Evolutionary conservation across 139 green algal species (phyloP).

Genomic region (Klebsormidium nitens): DNA sequence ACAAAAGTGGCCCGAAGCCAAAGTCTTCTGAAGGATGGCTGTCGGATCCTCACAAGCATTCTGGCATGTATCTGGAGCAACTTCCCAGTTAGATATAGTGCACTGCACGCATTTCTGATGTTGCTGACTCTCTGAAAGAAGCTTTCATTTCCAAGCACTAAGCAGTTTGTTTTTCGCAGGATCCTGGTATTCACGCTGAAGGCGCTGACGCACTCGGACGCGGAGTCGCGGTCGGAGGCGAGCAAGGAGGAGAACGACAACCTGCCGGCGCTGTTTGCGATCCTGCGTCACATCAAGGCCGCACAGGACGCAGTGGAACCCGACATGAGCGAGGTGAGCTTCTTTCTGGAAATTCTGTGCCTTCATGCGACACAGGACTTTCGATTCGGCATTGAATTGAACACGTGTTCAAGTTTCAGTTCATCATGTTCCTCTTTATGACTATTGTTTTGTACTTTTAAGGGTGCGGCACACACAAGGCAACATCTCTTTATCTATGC

Average conservation of each 20-base stretch:
- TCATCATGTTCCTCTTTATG: too few relatives aligned
- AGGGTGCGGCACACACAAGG: too few relatives aligned
- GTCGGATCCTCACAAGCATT: not conserved
- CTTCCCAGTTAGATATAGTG: not conserved
- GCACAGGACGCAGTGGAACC: constrained; percentile 18
- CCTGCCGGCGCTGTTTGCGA: constrained; percentile 23
- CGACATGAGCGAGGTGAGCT: constrained; percentile 23
- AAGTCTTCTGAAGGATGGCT: too few relatives aligned
- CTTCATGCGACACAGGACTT: too few relatives aligned
- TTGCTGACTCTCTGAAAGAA: not conserved
- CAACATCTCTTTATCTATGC: too few relatives aligned
- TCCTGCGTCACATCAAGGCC: constrained; percentile 25
- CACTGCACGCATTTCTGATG: not conserved
- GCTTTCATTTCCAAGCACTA: not conserved
- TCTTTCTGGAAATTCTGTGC: too few relatives aligned
- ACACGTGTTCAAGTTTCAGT: too few relatives aligned
- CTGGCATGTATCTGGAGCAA: not conserved
- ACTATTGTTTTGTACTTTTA: too few relatives aligned
- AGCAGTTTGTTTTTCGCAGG: constrained; percentile 7
- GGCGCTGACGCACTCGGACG: constrained; percentile 13
- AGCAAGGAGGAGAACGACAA: constrained; percentile 27
- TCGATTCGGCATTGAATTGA: too few relatives aligned
- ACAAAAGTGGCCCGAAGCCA: too few relatives aligned
- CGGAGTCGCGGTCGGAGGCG: constrained; percentile 1
- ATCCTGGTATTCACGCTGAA: constrained; percentile 6